Conservation (phyloP, 2,329 filamentous ascomycete species). For the Cladophialophora exuberans region DNA sequence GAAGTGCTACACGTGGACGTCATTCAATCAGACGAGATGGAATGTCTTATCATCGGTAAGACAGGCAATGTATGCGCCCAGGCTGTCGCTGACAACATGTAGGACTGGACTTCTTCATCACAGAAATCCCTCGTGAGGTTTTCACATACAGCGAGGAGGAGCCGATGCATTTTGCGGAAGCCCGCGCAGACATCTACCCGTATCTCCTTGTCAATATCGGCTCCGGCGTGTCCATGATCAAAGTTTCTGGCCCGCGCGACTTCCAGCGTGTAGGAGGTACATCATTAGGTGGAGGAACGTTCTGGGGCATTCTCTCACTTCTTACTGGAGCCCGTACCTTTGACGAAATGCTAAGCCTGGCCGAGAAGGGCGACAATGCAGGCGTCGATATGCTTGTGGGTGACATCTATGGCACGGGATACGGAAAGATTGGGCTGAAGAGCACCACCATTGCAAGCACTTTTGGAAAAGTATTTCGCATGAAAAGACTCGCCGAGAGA, state of each 20-base stretch:
- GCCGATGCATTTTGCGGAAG: slow-evolving; percentile 84
- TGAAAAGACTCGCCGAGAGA: slow-evolving; percentile 81
- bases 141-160: slow-evolving; percentile 90
- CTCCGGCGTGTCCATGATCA: slow-evolving; percentile 95
- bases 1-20: slow-evolving; percentile 80
- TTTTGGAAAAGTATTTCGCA: slow-evolving; percentile 94
- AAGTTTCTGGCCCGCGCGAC: slow-evolving; percentile 84
- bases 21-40: slow-evolving; percentile 94
- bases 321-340: slow-evolving; percentile 94
- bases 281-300: slow-evolving; percentile 91
- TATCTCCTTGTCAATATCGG: slow-evolving; percentile 98
- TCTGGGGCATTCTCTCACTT: slow-evolving; percentile 91
- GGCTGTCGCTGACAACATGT: slow-evolving; percentile 16
- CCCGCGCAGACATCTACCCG: slow-evolving; percentile 83
- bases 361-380: slow-evolving; percentile 87
- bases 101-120: slow-evolving; percentile 98
- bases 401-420: slow-evolving; percentile 96
- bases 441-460: slow-evolving; percentile 93
- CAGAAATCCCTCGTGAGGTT: slow-evolving; percentile 93
- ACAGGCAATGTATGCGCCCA: background rate
- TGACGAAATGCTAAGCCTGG: slow-evolving; percentile 93
- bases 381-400: slow-evolving; percentile 96
- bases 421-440: slow-evolving; percentile 90
- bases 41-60: slow-evolving; percentile 89
- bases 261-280: slow-evolving; percentile 93